A percentile compares a stretch with the other conserved stretches of the same genome.
These are phyloP conservation scores for Cochlearia excelsa DNA, from an alignment of 345 rosid species.

Conservation along the genomic window DNA sequence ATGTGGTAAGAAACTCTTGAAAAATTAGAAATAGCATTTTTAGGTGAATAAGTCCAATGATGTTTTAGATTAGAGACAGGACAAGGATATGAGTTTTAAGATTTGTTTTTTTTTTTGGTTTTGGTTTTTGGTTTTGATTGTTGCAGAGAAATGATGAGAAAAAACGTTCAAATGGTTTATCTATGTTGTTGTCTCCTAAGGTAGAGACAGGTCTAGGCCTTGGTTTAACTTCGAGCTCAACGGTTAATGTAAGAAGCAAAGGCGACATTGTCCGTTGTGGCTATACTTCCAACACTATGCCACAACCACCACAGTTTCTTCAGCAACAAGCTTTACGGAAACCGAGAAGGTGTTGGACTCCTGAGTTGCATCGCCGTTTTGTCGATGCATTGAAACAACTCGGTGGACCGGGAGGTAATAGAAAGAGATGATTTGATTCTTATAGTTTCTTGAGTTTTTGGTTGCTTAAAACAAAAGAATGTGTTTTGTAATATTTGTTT, in stretches of 20 bases:
- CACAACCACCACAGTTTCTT: conserved; percentile 36
- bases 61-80: neutral
- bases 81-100: conserved; percentile 11
- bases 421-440: neutral
- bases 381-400: conserved; percentile 80
- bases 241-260: conserved; percentile 41
- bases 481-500: conserved; percentile 1
- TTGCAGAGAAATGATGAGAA: conserved; percentile 47
- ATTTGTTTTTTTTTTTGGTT: neutral
- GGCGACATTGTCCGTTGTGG: conserved; percentile 34
- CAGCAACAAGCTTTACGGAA: conserved; percentile 65
- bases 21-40: neutral
- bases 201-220: conserved; percentile 50
- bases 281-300: conserved; percentile 38
- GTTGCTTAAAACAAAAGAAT: conserved; percentile 9
- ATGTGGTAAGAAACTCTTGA: conserved; percentile 39
- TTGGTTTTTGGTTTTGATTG: neutral
- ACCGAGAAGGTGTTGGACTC: conserved; percentile 97
- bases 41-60: neutral
- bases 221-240: conserved; percentile 38
- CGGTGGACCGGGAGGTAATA: conserved; percentile 84
- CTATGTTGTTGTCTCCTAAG: conserved; percentile 47
- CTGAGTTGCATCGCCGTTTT: conserved; percentile 80
- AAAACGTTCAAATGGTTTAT: conserved; percentile 31
- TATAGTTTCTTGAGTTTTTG: conserved; percentile 20